phyloP scores from a whole-genome alignment of 139 green algal genomes.

The Pycnococcus provasolii region DNA sequence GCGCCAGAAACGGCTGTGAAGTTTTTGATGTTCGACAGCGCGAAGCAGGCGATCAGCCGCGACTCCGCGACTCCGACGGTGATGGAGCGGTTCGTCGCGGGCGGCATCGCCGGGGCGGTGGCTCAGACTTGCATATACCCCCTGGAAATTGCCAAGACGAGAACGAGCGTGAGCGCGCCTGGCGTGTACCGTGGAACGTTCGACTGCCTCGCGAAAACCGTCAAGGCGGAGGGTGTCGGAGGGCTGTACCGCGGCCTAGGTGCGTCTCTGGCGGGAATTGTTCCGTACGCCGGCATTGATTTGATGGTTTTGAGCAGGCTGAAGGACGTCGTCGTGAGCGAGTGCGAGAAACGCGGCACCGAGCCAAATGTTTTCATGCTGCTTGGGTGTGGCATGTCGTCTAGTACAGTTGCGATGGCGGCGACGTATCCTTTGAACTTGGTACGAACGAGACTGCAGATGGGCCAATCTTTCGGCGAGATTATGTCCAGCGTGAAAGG shows the following conservation, averaged over 20 bases:
- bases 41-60: slow-evolving; percentile 23
- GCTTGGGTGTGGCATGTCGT: slow-evolving; percentile 5
- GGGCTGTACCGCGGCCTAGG: slow-evolving; percentile 16
- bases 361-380: background rate
- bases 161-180: slow-evolving; percentile 9
- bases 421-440: slow-evolving; percentile 28
- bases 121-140: slow-evolving; percentile 36
- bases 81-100: slow-evolving; percentile 25
- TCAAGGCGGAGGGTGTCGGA: background rate
- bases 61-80: background rate
- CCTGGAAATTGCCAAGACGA: slow-evolving; percentile 32
- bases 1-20: slow-evolving; percentile 38
- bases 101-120: slow-evolving; percentile 28
- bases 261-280: slow-evolving; percentile 20
- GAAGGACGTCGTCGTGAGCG: background rate
- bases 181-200: slow-evolving; percentile 20
- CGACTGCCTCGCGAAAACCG: background rate
- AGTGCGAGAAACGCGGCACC: background rate
- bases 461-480: background rate
- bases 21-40: slow-evolving; percentile 18
- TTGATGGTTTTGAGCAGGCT: slow-evolving; percentile 18
- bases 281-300: slow-evolving; percentile 33
- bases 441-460: slow-evolving; percentile 10
- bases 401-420: slow-evolving; percentile 18
- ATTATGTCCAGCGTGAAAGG: background rate